A percentile compares a stretch with the other conserved stretches of the same genome.
Conservation (phyloP, 2,329 filamentous ascomycete genomes). For the Achaetomium macrosporum region DNA sequence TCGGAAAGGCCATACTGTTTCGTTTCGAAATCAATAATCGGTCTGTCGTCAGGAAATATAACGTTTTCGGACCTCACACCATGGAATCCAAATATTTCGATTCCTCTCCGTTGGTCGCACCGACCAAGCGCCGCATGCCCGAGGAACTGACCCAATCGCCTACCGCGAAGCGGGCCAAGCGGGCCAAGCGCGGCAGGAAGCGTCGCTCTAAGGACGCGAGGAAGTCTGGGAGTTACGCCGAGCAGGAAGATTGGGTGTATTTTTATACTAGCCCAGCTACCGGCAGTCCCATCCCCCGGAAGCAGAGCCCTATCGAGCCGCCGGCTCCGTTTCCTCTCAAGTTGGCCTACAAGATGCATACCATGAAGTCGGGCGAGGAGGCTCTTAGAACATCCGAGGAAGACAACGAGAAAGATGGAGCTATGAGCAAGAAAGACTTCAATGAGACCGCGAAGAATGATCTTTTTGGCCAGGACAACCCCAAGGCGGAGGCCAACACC, state of each 20-base stretch:
- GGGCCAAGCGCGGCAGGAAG: conserved; percentile 2
- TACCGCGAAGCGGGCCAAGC: conserved; percentile 12
- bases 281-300: not conserved
- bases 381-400: not conserved
- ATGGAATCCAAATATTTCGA: not conserved
- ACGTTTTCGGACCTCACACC: not conserved
- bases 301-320: not conserved
- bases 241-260: not conserved
- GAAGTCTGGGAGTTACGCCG: not conserved
- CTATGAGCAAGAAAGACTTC: not conserved
- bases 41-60: too few relatives aligned
- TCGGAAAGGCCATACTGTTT: too few relatives aligned
- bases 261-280: not conserved
- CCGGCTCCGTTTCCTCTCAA: conserved; percentile 1
- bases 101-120: not conserved
- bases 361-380: not conserved
- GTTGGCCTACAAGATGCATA: not conserved
- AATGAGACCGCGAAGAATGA: not conserved
- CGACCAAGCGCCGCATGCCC: conserved; percentile 2
- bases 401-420: not conserved
- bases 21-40: too few relatives aligned
- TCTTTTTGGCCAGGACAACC: not conserved
- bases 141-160: conserved; percentile 5
- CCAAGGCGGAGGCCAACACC: conserved; percentile 2
- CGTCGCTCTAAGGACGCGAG: not conserved